Evolutionary conservation across 257 asterid species (phyloP).

Genomic region (Solanum virginianum): DNA sequence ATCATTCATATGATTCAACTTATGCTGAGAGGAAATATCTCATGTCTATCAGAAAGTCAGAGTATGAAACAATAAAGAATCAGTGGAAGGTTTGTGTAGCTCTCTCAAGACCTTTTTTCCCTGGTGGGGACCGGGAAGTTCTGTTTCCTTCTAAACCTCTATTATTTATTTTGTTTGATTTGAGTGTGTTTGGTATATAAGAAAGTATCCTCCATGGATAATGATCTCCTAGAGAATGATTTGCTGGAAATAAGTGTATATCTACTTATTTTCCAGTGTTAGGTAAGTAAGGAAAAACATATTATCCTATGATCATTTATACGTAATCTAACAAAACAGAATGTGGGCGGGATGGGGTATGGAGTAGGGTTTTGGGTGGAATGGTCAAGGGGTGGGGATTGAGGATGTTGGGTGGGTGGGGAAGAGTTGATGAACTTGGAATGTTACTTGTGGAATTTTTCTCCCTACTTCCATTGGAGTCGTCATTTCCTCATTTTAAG

Average conservation of each 20-base stretch:
- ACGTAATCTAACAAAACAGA: not conserved
- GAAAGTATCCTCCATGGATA: not conserved
- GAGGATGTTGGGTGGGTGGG: not conserved
- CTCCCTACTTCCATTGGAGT: not conserved
- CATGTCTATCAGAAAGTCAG: constrained; percentile 53
- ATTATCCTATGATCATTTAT: not conserved
- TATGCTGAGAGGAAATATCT: constrained; percentile 85
- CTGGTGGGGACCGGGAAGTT: not conserved
- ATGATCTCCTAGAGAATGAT: not conserved
- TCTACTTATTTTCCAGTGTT: not conserved
- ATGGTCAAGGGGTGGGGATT: not conserved
- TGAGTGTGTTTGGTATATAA: not conserved
- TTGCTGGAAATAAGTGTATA: not conserved
- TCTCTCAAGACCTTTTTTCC: not conserved
- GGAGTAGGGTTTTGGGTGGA: not conserved
- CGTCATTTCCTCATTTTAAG: not conserved
- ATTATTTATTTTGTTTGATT: constrained; percentile 1
- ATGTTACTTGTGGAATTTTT: not conserved
- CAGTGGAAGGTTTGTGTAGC: constrained; percentile 83
- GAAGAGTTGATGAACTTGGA: not conserved
- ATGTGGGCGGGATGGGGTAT: not conserved
- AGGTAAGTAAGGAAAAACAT: not conserved
- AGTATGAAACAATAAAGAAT: constrained; percentile 70
- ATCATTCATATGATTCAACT: constrained; percentile 71
- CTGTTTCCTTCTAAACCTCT: not conserved